A percentile compares a stretch with the other conserved stretches of the same genome.
phyloP scores from a whole-genome alignment of 306 rosid species.

The Adenanthera pavonina region DNA sequence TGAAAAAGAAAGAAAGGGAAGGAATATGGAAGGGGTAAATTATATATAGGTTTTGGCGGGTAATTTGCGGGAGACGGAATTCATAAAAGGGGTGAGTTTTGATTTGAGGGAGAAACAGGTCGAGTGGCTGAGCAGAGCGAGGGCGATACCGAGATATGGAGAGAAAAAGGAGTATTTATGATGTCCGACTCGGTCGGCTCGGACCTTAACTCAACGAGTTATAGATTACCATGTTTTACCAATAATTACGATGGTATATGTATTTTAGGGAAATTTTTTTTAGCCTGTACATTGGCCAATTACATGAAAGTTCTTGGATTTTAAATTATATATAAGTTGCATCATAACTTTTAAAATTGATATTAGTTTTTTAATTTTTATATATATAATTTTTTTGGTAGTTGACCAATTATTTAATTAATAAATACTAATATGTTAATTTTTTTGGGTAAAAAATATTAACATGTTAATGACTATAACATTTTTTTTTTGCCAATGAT shows the following conservation, averaged over 20 bases:
- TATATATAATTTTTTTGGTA: not conserved
- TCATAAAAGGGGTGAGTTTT: not conserved
- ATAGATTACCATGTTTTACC: not conserved
- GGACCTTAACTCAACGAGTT: conserved; percentile 1
- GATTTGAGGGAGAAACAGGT: not conserved
- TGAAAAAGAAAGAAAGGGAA: not conserved
- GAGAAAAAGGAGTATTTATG: not conserved
- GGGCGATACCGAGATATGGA: conserved; percentile 9
- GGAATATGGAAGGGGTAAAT: not conserved
- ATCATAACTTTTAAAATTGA: not conserved
- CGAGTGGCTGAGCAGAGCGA: conserved; percentile 10
- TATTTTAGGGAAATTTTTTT: not conserved
- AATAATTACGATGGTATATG: not conserved
- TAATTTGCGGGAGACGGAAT: conserved; percentile 25
- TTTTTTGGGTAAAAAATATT: not conserved
- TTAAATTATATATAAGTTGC: not conserved
- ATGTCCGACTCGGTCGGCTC: not conserved
- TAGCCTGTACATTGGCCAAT: too few relatives aligned
- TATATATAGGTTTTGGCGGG: conserved; percentile 41
- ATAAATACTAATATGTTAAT: not conserved
- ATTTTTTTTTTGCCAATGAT: not conserved
- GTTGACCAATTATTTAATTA: not conserved
- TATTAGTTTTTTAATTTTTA: not conserved
- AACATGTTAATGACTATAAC: not conserved
- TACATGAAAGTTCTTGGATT: not conserved